Conservation (phyloP, 345 rosid genomes). For the Fremontodendron californicum region DNA sequence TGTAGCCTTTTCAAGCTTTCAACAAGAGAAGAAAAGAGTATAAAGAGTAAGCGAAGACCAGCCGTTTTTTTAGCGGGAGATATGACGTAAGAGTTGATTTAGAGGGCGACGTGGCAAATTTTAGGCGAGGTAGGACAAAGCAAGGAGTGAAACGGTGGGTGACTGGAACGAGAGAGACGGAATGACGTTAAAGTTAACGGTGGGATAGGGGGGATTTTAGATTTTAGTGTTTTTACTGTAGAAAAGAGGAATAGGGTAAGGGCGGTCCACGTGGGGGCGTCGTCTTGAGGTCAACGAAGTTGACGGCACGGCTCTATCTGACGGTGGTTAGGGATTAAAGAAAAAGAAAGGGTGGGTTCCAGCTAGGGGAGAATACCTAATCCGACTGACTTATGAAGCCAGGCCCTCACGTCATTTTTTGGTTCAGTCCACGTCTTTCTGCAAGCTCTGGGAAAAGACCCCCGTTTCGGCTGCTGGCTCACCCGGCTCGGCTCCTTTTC, state of each 20-base stretch:
- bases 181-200: constrained; percentile 36
- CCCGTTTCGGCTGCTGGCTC: not conserved
- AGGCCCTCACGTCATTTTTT: constrained; percentile 34
- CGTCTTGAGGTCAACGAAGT: constrained; percentile 59
- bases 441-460: too few relatives aligned
- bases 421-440: constrained; percentile 36
- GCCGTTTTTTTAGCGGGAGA: constrained; percentile 38
- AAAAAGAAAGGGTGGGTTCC: constrained; percentile 33
- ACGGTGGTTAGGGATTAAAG: constrained; percentile 37
- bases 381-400: constrained; percentile 49
- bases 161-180: constrained; percentile 1
- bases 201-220: too few relatives aligned
- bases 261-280: constrained; percentile 41
- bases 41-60: constrained; percentile 26
- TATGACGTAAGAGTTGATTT: not conserved
- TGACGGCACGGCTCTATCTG: constrained; percentile 69
- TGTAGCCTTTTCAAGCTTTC: constrained; percentile 22
- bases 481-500: not conserved
- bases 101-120: not conserved
- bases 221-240: too few relatives aligned
- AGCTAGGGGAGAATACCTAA: constrained; percentile 39
- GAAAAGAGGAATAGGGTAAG: constrained; percentile 19
- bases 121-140: not conserved
- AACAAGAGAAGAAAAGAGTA: not conserved
- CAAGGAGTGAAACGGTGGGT: constrained; percentile 15